phyloP scores from a whole-genome alignment of 2,329 filamentous ascomycete species.

The Penicillium olsonii region DNA sequence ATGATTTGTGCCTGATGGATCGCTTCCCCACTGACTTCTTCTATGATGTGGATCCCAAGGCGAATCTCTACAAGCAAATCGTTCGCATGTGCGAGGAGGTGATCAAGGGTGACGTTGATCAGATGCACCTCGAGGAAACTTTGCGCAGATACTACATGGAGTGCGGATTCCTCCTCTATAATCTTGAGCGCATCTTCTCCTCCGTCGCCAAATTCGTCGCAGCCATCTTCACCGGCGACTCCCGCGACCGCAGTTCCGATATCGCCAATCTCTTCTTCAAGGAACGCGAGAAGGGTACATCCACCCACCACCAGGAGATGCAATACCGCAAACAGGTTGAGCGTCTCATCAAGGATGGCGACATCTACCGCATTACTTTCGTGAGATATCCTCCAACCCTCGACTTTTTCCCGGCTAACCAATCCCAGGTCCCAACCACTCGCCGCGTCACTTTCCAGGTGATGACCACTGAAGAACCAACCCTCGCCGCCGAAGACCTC shows the following conservation, averaged over 20 bases:
- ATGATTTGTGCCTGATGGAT: constrained; percentile 79
- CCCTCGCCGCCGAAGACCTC: constrained; percentile 72
- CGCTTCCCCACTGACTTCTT: constrained; percentile 77
- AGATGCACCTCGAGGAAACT: constrained; percentile 82
- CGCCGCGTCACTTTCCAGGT: constrained; percentile 74
- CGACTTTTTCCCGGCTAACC: constrained; percentile 26
- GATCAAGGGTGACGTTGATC: constrained; percentile 78
- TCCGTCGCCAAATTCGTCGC: constrained; percentile 78
- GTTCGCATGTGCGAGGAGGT: constrained; percentile 84
- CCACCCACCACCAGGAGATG: constrained; percentile 86
- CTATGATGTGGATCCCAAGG: constrained; percentile 60
- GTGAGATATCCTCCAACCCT: constrained; percentile 64
- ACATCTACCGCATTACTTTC: constrained; percentile 86
- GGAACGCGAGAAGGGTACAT: constrained; percentile 78
- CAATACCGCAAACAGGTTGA: constrained; percentile 89
- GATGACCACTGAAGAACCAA: constrained; percentile 81
- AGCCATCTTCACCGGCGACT: constrained; percentile 79
- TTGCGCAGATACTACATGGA: constrained; percentile 88
- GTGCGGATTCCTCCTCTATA: constrained; percentile 91
- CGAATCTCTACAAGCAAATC: constrained; percentile 82
- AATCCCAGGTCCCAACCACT: constrained; percentile 62
- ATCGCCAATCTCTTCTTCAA: constrained; percentile 84
- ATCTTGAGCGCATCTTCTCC: constrained; percentile 83
- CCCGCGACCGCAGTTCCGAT: constrained; percentile 90
- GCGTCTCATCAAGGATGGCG: constrained; percentile 87